Base-by-base conservation (phyloP, 2,329 filamentous ascomycete species). In the Periglandula ipomoeae region DNA sequence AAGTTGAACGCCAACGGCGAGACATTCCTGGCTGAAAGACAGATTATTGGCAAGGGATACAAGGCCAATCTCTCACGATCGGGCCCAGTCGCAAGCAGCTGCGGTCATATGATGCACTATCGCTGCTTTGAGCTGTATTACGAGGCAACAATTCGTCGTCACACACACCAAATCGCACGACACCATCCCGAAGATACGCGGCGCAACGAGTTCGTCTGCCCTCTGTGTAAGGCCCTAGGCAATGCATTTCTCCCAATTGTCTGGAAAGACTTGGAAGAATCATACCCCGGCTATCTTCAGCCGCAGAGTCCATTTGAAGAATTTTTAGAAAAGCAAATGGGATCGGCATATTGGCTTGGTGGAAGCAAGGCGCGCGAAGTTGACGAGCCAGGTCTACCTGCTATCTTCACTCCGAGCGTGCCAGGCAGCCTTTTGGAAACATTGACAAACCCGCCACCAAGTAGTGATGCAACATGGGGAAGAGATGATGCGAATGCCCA, bases 81-180 rank as follows among this genome's bases (percentile, higher is more conserved):
- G 17, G 93, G 90, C 0, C 87, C 91, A 0, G 85, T 97, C 2
- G 87, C 90, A 10, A 87, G 87, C 32, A 89, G 91, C 9, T 98
- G 93, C 65, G 93, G 93, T 3, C 93, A 98, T 65, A 94, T 98
- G 60, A 98, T 98, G 93, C 93, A 98, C 65, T 97, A 87, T 64
- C 82, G 80, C 56, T 98, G 93, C 68, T 98, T 98, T 62, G 89
- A 96, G 59, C 80, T 86, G 37, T 98, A 97, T 61, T 85, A 88
- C 55, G 81, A 87, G 41, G 89, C 91, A 4, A 95, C 89, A 0
- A 76, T 84, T 47, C 79, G 90, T 52, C 81, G 93, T 35, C 94
- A 98, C 62, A 80, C 79, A 19, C 88, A 93, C 59, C 93, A 98
- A 64, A 95, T 98, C 64, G 90, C 93, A 7, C 80, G 93, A 13